phyloP scores from a whole-genome alignment of 257 asterid species.

The Cinchona pubescens region DNA sequence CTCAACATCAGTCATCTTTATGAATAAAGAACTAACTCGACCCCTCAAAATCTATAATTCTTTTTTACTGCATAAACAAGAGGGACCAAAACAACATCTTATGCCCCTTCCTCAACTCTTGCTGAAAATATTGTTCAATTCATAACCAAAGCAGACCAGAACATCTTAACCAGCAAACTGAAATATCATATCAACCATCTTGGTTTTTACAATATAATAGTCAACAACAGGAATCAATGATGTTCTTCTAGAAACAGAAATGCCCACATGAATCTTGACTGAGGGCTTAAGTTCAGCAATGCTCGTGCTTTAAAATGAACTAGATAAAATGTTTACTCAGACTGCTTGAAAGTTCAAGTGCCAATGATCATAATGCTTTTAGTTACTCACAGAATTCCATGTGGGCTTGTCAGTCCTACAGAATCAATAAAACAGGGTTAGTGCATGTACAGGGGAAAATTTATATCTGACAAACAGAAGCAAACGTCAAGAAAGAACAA shows the following conservation, averaged over 20 bases:
- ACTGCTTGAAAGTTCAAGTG: slow-evolving; percentile 12
- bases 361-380: background rate
- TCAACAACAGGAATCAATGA: no score
- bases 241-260: background rate
- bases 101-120: background rate
- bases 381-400: slow-evolving; percentile 88
- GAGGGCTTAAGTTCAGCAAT: background rate
- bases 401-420: slow-evolving; percentile 81
- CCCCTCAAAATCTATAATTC: background rate
- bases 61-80: background rate
- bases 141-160: background rate
- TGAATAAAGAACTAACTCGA: background rate
- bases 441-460: background rate
- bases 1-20: background rate
- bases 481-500: background rate
- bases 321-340: background rate
- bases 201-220: background rate
- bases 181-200: background rate
- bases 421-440: slow-evolving; percentile 30
- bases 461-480: background rate
- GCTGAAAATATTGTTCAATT: background rate
- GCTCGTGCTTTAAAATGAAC: background rate
- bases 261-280: background rate
- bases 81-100: background rate
- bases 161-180: background rate